phyloP scores from a whole-genome alignment of 371 early-diverging fungal genomes.

The Actinomortierella wolfii region DNA sequence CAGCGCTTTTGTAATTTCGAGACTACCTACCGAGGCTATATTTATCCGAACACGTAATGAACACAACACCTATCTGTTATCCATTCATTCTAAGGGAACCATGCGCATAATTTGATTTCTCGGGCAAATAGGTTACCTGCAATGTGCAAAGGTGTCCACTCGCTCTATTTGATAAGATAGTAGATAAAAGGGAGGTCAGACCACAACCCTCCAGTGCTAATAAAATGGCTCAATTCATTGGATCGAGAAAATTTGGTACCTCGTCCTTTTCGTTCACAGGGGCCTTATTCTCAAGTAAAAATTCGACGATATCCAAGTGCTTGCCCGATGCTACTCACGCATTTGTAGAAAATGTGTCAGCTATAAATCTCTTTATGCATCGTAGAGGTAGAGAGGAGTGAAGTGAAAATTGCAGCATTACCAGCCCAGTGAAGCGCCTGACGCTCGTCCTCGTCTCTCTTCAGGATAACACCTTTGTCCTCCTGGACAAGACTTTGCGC shows the following conservation, averaged over 20 bases:
- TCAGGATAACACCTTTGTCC: constrained; percentile 49
- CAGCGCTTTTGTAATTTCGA: constrained; percentile 49
- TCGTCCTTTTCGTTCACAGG: constrained; percentile 60
- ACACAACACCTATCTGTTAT: neutral
- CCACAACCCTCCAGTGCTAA: neutral
- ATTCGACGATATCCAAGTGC: constrained; percentile 64
- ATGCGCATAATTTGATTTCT: neutral
- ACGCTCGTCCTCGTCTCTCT: constrained; percentile 57
- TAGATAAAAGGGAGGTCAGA: neutral
- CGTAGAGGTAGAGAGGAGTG: neutral
- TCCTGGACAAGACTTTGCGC: constrained; percentile 58
- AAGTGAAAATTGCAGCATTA: constrained; percentile 2
- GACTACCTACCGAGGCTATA: constrained; percentile 60
- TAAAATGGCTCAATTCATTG: neutral
- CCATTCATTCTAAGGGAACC: neutral
- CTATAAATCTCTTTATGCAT: constrained; percentile 38
- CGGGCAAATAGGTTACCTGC: constrained; percentile 48
- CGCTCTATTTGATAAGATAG: constrained; percentile 48
- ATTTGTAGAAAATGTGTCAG: constrained; percentile 18
- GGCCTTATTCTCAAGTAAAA: constrained; percentile 64
- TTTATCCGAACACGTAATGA: neutral
- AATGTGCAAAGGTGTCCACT: constrained; percentile 68
- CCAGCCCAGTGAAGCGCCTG: constrained; percentile 43
- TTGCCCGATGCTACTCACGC: constrained; percentile 73
- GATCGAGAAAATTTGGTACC: constrained; percentile 25